Evolutionary conservation across 78 protist genomes (phyloP).

Genomic region (Dictyostelium intermedium): DNA sequence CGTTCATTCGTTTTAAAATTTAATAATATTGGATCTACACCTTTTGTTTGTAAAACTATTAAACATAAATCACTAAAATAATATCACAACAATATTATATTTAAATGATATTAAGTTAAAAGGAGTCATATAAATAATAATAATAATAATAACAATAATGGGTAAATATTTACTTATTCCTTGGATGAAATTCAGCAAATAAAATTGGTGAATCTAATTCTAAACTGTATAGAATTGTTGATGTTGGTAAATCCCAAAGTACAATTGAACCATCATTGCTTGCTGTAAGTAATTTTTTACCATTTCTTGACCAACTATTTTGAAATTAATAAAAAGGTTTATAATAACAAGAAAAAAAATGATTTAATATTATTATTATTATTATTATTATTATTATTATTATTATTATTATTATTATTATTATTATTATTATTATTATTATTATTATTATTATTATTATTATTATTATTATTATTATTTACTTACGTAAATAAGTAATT

Average conservation of each 20-base stretch:
- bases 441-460: not conserved
- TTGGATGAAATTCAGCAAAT: constrained; percentile 77
- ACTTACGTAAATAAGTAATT: too few relatives aligned
- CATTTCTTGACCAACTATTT: constrained; percentile 76
- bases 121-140: not conserved
- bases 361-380: not conserved
- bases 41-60: not conserved
- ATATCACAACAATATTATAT: not conserved
- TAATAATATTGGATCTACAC: constrained; percentile 7
- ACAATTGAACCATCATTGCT: constrained; percentile 57
- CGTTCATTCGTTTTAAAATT: not conserved
- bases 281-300: constrained; percentile 33
- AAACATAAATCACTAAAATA: not conserved
- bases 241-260: constrained; percentile 63
- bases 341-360: not conserved
- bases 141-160: too few relatives aligned
- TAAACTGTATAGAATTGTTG: not conserved
- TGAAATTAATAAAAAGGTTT: not conserved
- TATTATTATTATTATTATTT: not conserved
- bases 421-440: not conserved
- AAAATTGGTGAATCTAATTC: constrained; percentile 19
- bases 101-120: too few relatives aligned
- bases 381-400: not conserved
- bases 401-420: not conserved
- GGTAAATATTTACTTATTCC: constrained; percentile 53